Evolutionary conservation across 2,329 filamentous ascomycete genomes (phyloP).

Genomic region (Ophiostoma himal-ulmi): DNA sequence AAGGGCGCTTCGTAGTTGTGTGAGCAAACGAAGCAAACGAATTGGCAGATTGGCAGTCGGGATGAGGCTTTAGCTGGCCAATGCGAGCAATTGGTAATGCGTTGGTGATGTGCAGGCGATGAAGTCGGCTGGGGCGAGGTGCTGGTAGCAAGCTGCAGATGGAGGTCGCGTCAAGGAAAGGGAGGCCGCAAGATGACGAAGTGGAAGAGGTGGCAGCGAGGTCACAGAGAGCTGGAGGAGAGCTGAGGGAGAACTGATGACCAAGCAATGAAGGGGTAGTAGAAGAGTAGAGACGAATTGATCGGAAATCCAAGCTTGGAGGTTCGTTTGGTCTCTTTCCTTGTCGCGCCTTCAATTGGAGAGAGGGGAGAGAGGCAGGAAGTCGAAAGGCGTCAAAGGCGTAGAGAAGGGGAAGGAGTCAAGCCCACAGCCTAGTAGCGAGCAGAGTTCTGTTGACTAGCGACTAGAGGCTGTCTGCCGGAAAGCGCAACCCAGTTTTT

Average conservation of each 20-base stretch:
- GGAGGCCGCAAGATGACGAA: not conserved
- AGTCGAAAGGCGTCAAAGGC: no score
- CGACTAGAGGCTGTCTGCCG: not conserved
- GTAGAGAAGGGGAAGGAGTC: conserved; percentile 3
- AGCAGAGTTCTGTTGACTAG: conserved; percentile 1
- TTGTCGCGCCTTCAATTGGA: not conserved
- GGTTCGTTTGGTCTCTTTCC: not conserved
- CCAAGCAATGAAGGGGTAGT: not conserved
- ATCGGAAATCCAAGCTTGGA: not conserved
- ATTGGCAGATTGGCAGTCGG: not conserved
- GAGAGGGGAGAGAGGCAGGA: conserved; percentile 1
- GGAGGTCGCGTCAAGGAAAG: not conserved
- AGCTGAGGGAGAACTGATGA: not conserved
- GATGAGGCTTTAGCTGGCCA: not conserved
- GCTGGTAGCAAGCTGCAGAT: not conserved
- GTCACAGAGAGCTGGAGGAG: not conserved
- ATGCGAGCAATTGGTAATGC: not conserved
- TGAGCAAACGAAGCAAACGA: no score
- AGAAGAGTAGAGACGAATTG: not conserved
- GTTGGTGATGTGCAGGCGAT: not conserved
- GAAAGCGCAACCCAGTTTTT: not conserved
- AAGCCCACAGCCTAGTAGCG: not conserved
- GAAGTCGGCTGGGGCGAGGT: no score
- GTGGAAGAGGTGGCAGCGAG: not conserved
- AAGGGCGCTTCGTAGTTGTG: not conserved